A percentile compares a stretch with the other conserved stretches of the same genome.
phyloP scores from a whole-genome alignment of 495 filamentous ascomycete genomes.

The Talaromyces nanjingensis region DNA sequence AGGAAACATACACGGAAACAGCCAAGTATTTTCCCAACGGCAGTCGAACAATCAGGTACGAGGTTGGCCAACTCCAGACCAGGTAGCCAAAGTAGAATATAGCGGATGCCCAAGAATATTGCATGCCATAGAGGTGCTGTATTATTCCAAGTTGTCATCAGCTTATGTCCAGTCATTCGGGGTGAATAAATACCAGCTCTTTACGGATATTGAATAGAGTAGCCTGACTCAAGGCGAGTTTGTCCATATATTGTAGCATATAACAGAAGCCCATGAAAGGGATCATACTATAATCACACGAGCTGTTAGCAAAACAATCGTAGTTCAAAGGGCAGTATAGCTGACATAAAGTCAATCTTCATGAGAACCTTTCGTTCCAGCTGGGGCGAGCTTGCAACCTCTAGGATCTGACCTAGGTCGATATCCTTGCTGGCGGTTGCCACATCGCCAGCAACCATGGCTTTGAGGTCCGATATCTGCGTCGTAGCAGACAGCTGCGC shows the following conservation, averaged over 20 bases:
- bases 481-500: background rate
- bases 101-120: constrained; percentile 44
- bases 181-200: constrained; percentile 24
- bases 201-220: constrained; percentile 40
- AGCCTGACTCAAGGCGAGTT: constrained; percentile 49
- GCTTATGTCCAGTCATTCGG: background rate
- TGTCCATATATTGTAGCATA: constrained; percentile 52
- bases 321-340: background rate
- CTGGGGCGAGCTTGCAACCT: constrained; percentile 21
- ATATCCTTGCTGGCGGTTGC: constrained; percentile 17
- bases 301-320: background rate
- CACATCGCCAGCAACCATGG: background rate
- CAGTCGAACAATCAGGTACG: constrained; percentile 47
- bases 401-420: constrained; percentile 28
- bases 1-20: constrained; percentile 23
- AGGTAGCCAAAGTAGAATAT: constrained; percentile 49
- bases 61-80: constrained; percentile 45
- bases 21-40: constrained; percentile 47
- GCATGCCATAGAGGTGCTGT: constrained; percentile 27
- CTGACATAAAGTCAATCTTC: constrained; percentile 31
- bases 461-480: background rate
- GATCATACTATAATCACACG: constrained; percentile 27
- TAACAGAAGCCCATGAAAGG: constrained; percentile 42
- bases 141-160: background rate
- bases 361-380: constrained; percentile 23